These are phyloP conservation scores for Boletus albobrunnescens DNA, from an alignment of 1,284 basidiomycete genomes.

Conservation along the genomic window DNA sequence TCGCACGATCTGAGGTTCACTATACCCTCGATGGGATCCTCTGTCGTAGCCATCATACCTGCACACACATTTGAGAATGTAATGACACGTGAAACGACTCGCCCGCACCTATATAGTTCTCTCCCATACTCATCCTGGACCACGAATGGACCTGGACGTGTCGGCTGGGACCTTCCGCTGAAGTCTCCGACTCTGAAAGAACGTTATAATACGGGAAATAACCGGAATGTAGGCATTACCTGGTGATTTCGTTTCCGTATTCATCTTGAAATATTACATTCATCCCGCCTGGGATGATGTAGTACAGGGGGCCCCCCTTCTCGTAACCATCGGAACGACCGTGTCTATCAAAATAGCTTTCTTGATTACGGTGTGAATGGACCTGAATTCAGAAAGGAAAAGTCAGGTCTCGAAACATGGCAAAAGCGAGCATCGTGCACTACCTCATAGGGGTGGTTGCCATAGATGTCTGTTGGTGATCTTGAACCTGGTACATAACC, in stretches of 20 bases:
- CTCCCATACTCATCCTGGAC: conserved; percentile 49
- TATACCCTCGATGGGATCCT: conserved; percentile 23
- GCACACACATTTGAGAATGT: conserved; percentile 6
- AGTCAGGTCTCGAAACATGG: conserved; percentile 9
- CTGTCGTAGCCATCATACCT: conserved; percentile 30
- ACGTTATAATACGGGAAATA: conserved; percentile 20
- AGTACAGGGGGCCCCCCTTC: conserved; percentile 45
- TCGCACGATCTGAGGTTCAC: conserved; percentile 28
- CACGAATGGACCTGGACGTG: conserved; percentile 38
- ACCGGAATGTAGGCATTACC: conserved; percentile 37
- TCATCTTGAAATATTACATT: conserved; percentile 68
- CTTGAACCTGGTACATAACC: conserved; percentile 18
- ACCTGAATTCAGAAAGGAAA: conserved; percentile 12
- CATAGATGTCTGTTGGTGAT: conserved; percentile 33
- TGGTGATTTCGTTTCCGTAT: conserved; percentile 59
- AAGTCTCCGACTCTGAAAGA: conserved; percentile 45
- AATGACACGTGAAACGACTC: neutral
- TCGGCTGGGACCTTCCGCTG: conserved; percentile 22
- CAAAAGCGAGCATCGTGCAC: conserved; percentile 13
- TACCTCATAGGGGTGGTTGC: conserved; percentile 20
- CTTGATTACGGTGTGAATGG: conserved; percentile 16
- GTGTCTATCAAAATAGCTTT: conserved; percentile 20
- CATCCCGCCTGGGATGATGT: conserved; percentile 61
- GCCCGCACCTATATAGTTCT: conserved; percentile 44
- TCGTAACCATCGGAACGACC: conserved; percentile 27